Base-by-base conservation (phyloP, 2,329 filamentous ascomycete genomes). In the Exutisphaerella laricina region DNA sequence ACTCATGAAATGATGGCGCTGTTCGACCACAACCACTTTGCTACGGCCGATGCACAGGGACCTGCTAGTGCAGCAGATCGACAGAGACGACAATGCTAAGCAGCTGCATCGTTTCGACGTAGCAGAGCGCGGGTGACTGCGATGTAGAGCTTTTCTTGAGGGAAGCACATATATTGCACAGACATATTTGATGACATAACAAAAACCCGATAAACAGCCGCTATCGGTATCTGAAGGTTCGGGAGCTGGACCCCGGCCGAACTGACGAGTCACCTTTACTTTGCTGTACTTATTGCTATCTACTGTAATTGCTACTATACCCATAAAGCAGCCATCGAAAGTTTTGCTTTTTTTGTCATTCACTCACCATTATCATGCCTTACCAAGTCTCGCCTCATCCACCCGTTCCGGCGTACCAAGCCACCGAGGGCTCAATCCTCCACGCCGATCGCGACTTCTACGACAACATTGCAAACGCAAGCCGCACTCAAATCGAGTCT, bases 381-480 rank as follows among this genome's bases (percentile, higher is more conserved):
- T 29, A 39, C 36, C 35, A 39, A 41, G 29, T 20, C 30, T 45
- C 48, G 5, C 17, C 31, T 5, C 29, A 50, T 9, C 46, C 55
- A 16, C 59, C 61, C 4, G 51, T 57, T 29, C 61, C 62, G 6
- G 60, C 61, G 16, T 64, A 65, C 45, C 50, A 52, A 21, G 50
- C 61, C 8, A 54, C 52, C 5, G 52, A 35, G n/a, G 23, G 51
- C 35, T 59, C 58, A 5, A 59, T 60, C 36, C 54, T 61, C 21
- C 46, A 62, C 37, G 43, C 51, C 14, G 49, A 63, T 46, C 43
- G 43, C 22, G 16, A 14, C 39, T 56, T 63, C 47, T 63, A 63
- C 52, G 29, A 46, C 39, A 43, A 41, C 18, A 42, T 62, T 21
- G 54, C 54, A 28, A 35, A 45, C 6, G 53, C 56, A 10, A 18